phyloP scores from a whole-genome alignment of 2,329 filamentous ascomycete species.

The Exophiala dermatitidis region DNA sequence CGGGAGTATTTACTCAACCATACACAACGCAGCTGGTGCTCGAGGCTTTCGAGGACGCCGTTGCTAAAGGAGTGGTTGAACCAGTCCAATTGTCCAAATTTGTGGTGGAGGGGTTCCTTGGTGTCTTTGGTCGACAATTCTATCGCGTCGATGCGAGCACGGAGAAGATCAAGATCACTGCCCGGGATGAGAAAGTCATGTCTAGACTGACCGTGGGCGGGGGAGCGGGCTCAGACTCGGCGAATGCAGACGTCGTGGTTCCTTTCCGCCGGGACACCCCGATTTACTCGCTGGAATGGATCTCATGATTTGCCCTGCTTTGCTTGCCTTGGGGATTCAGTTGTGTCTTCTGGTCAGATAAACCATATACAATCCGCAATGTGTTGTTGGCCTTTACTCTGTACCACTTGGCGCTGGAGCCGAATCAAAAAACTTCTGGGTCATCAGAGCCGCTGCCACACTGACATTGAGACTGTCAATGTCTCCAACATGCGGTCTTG shows the following conservation, averaged over 20 bases:
- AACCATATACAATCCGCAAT: too few relatives aligned
- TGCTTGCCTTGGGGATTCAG: neutral
- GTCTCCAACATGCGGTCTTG: slow-evolving; percentile 38
- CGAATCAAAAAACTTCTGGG: slow-evolving; percentile 21
- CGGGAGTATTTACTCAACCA: slow-evolving; percentile 57
- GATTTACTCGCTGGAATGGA: slow-evolving; percentile 21
- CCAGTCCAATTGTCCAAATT: slow-evolving; percentile 50
- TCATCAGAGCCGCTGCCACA: slow-evolving; percentile 59
- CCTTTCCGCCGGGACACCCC: slow-evolving; percentile 16
- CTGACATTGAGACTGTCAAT: slow-evolving; percentile 93
- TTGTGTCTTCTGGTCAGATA: neutral
- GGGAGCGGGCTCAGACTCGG: neutral
- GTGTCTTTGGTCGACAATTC: slow-evolving; percentile 50
- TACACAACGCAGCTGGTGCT: slow-evolving; percentile 53
- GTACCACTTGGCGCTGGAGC: neutral
- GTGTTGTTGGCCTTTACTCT: neutral
- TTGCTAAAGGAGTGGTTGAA: slow-evolving; percentile 46
- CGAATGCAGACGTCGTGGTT: slow-evolving; percentile 14
- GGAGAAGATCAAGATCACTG: slow-evolving; percentile 14
- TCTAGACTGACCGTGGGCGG: neutral
- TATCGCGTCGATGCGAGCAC: slow-evolving; percentile 31
- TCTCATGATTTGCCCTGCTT: neutral
- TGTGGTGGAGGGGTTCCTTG: slow-evolving; percentile 52
- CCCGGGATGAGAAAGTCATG: slow-evolving; percentile 16
- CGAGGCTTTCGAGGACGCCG: slow-evolving; percentile 51